Percentiles rank a stretch among this genome's conserved stretches.
Conservation (phyloP, 1,139 yeast genomes). For the Saccharomyces pastorianus region DNA sequence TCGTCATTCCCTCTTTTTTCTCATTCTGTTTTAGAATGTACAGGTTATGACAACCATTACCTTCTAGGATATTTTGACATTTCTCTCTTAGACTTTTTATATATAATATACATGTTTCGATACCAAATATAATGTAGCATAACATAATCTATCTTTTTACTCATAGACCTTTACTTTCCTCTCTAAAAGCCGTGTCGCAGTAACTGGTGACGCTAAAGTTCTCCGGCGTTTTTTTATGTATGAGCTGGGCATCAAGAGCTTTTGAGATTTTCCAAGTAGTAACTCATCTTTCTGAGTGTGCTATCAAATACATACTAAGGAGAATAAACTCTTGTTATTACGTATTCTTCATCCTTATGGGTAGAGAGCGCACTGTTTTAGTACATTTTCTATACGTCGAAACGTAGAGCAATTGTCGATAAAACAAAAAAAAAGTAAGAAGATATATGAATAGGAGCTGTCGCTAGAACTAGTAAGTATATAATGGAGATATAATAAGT, state of each 20-base stretch:
- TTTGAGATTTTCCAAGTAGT: neutral
- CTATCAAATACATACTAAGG: neutral
- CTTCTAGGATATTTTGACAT: neutral
- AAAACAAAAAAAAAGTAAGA: neutral
- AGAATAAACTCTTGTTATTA: neutral
- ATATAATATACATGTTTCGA: neutral
- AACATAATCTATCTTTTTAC: neutral
- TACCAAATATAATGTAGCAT: neutral
- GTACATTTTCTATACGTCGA: neutral
- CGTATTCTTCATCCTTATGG: neutral
- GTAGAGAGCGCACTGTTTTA: neutral
- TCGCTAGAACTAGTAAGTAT: neutral
- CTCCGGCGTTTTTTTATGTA: neutral
- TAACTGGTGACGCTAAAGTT: neutral
- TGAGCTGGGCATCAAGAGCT: neutral
- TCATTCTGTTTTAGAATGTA: neutral
- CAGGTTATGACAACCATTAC: neutral
- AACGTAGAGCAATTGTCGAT: neutral
- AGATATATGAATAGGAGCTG: neutral
- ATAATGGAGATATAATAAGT: too few relatives aligned
- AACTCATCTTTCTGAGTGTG: neutral
- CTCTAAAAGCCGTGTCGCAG: neutral
- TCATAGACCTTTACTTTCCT: neutral
- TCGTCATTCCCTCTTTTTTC: neutral
- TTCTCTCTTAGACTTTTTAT: neutral